These are phyloP conservation scores for Westerdykella sp. DNA, from an alignment of 2,329 filamentous ascomycete species.

Conservation along the genomic window DNA sequence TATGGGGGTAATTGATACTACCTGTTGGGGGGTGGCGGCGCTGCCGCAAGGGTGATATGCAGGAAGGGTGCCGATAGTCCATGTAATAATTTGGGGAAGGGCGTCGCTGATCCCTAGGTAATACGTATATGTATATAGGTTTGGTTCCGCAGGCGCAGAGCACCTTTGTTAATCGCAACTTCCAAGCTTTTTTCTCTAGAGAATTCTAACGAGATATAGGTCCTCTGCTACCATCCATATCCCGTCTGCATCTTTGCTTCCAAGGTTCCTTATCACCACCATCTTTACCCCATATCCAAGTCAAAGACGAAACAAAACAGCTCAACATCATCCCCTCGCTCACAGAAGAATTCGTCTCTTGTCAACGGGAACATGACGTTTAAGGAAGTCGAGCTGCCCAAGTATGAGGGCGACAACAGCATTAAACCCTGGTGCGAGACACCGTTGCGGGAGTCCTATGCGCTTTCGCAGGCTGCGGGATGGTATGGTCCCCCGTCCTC, in stretches of 20 bases:
- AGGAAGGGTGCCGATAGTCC: not conserved
- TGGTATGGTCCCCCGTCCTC: conserved; percentile 51
- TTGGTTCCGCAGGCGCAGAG: not conserved
- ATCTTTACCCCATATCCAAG: not conserved
- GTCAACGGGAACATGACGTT: conserved; percentile 18
- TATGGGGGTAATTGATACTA: no score
- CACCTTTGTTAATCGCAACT: not conserved
- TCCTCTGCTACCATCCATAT: not conserved
- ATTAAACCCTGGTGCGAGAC: conserved; percentile 60
- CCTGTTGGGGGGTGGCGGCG: conserved; percentile 4
- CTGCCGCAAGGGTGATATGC: conserved; percentile 14
- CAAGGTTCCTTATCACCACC: not conserved
- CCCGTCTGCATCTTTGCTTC: not conserved
- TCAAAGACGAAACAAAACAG: conserved; percentile 6
- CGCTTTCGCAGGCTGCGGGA: conserved; percentile 63
- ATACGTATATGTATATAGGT: conserved; percentile 1
- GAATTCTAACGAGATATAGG: no score
- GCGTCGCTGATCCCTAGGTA: not conserved
- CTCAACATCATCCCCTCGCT: not conserved
- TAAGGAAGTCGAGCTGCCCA: conserved; percentile 15
- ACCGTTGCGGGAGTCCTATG: conserved; percentile 60
- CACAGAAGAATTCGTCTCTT: not conserved
- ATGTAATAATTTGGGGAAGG: conserved; percentile 12
- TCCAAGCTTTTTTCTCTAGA: not conserved
- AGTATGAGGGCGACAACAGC: conserved; percentile 13